Conservation (phyloP, 2,329 filamentous ascomycete species). For the Ceratocystis cubensis region DNA sequence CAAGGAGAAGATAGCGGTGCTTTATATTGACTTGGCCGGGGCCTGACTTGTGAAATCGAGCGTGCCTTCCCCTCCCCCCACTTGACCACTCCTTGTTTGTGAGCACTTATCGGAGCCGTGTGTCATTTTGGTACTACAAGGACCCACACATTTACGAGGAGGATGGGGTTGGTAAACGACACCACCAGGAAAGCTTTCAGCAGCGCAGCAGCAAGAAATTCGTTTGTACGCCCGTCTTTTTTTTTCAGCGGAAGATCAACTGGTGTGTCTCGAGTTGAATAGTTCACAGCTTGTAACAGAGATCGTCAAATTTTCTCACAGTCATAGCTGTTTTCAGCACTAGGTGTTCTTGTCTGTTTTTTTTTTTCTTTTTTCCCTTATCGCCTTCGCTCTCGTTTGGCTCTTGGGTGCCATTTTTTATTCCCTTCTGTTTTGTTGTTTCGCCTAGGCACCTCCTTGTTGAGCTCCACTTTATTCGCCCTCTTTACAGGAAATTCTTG, state of each 20-base stretch:
- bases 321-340: no score
- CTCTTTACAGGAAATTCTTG: not conserved
- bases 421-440: not conserved
- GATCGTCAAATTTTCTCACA: no score
- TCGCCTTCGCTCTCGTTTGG: no score
- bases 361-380: not conserved
- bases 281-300: no score
- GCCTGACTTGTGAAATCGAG: not conserved
- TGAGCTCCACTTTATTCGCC: not conserved
- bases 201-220: not conserved
- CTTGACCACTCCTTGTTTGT: not conserved
- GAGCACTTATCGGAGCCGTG: not conserved
- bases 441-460: not conserved
- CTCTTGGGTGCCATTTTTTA: not conserved
- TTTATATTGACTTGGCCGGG: not conserved
- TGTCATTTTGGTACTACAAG: not conserved
- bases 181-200: not conserved
- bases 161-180: not conserved
- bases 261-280: no score
- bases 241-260: no score
- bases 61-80: constrained; percentile 2
- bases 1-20: not conserved
- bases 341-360: not conserved
- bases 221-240: no score
- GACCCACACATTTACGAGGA: not conserved